Base-by-base conservation (phyloP, 768 basidiomycete genomes). In the Lactarius deliciosus region DNA sequence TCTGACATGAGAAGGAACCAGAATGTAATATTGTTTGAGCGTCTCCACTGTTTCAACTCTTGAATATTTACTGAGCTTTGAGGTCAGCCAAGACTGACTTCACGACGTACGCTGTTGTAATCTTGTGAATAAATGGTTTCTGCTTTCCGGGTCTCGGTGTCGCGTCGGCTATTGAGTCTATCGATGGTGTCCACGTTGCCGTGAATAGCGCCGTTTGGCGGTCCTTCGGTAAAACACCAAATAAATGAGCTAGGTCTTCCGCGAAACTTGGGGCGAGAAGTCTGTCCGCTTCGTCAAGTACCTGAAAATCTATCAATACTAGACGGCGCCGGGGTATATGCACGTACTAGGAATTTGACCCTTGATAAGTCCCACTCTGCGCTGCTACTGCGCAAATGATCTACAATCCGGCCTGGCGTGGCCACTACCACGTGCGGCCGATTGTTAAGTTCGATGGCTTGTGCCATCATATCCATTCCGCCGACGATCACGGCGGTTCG, bases 161-260 rank as follows among this genome's bases (percentile, higher is more conserved):
- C 22, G 88, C 87, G 43, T 83, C 80, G 7, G 88, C 90, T 25
- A 98, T 74, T 9, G 83, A 80, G 72, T 96, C 91, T 64, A 99
- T 92, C 0, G 94, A 85, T 7, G 88, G 83, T 5, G 94, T 96
- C 68, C 96, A 79, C 1, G 97, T 99, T 0, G 97, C 97, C 0
- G 97, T 99, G 77, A 98, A 98, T 50, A 99, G 83, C 72, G 94
- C 92, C 0, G 96, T 98, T 75, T 98, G 96, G n/a, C 97, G 83
- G 38, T 93, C 86, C 62, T 83, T 83, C 1, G 97, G 94, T 18
- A 98, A 81, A 41, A 83, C 79, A 41, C 79, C 78, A 75, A 98
- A 96, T 25, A 98, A 75, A 73, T 88, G 84, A 1, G 85, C 81
- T 54, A 99, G 78, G 60, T 98, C 96, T 1, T 90, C 84, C 9